Evolutionary conservation across 1,139 yeast species (phyloP), one percentile per base, ranked within the genome.

Genomic region (Hansenula lynferdii): DNA sequence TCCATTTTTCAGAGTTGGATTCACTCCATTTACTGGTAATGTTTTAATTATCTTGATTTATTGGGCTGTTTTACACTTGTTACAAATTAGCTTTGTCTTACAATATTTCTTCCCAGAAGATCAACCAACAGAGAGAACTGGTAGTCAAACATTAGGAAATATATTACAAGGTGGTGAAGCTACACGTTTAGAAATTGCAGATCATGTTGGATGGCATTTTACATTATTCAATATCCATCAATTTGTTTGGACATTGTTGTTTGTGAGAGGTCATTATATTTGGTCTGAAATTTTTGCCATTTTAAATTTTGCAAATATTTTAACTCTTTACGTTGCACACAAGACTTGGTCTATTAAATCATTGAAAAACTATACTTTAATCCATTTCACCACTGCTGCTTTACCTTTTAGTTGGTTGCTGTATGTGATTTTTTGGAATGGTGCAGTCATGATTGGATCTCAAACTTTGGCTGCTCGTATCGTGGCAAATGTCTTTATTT

Each of bases 341-440:
- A 75, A 76, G 58, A 77, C 90, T 3, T 79, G 73, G 53, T 54
- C 72, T 26, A 65, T 80, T 53, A 67, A 68, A 42, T 80, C 80
- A 11, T 45, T 75, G 36, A 51, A 64, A 43, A 65, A 68, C 44
- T 79, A 83, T 78, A 43, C 75, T 27, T 61, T 76, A 37, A 64
- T 82, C 39, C 94, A 84, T 58, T 61, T 77, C 45, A 72, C 89
- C n/a, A 68, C 74, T 14, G 68, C 75, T 14, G 86, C 90, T 1
- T 51, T 84, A 52, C 94, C 95, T 25, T 61, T 84, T 40, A 69
- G 85, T 21, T 85, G 95, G 95, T 63, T 80, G 28, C 58, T 83
- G 45, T 82, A 77, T 56, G 81, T 78, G 21, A 58, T 85, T 31
- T 81, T 85, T 65, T 85, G 95, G 95, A 83, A 83, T 53, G 94